Evolutionary conservation across 371 early-diverging fungal genomes (phyloP), one percentile per base, ranked within the genome.

Genomic region (Blakeslea trispora): DNA sequence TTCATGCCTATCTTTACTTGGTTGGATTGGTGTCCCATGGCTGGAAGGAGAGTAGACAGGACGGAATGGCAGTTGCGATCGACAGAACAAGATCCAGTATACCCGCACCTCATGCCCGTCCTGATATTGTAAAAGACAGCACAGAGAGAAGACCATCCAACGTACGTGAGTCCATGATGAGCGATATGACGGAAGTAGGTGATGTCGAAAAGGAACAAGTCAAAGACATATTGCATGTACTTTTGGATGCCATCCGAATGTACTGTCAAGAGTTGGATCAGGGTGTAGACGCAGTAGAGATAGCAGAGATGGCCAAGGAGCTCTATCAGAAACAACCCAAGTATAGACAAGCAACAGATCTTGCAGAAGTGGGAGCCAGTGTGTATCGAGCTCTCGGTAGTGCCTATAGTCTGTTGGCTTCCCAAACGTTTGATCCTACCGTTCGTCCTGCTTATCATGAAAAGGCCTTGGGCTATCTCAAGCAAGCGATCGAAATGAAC

Each of bases 371-470:
- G 7, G 55, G 68, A 15, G 70, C 71, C 10, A 40, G 66, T 11
- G 82, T 85, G 1, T 75, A 81, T 55, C 77, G 83, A 37, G 73
- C 74, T 15, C 66, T 81, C 3, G 92, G 87, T n/a, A 64, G 80
- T 17, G 84, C 84, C 0, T 84, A 83, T 63, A 84, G 89, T 0
- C 75, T 86, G 41, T 55, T 84, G 45, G 89, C 85, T 0, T 65
- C 70, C 45, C 85, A 87, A 55, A 80, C 84, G 5, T 68, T 78
- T 45, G 90, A 86, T 58, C 88, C 87, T 0, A 80, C 79, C 21
- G 69, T 79, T 13, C 84, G 94, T n/a, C 80, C 83, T 5, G 67
- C 67, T 2, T 83, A 84, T 52, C 91, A 90, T 59, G 77, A 72
- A 34, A 75, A 79, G 14, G 90, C 94, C 6, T 53, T 91, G 13